Evolutionary conservation across 1,284 basidiomycete genomes (phyloP), one percentile per base, ranked within the genome.

Genomic region (Irpex sp.): DNA sequence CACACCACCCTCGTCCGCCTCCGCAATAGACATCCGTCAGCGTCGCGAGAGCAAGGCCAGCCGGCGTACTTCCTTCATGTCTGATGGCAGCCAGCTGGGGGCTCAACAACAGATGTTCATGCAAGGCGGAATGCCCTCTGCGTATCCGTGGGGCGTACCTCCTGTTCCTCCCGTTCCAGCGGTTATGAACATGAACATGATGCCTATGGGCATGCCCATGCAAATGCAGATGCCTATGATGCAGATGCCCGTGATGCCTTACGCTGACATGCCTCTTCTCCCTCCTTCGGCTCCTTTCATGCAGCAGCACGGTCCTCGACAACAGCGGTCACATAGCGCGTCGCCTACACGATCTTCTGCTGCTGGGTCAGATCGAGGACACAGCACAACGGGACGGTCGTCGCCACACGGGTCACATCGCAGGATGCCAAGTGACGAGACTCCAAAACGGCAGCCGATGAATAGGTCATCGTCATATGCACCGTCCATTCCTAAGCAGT

Each of bases 231-330:
- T 66, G 62, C 38, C 38, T 66, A 72, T 57, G 59, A 76, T 55
- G 66, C 74, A 59, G 15, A 65, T 69, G 63, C 62, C 56, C 21
- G 61, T 61, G 47, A 65, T 64, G 62, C 62, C 62, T n/a, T 63
- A 63, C 52, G 74, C 73, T 72, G 82, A 85, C 62, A 84, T 85
- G 82, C 87, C 89, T 9, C 77, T 91, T 9, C 78, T 91, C 40
- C 89, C 89, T n/a, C 89, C 89, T 1, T 80, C 84, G 1, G 83
- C 89, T 34, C 88, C 89, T 13, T 91, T 91, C 74, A 90, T 87
- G 76, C 84, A 84, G 65, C 81, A 85, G 59, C 78, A 75, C 49
- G 76, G 77, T 7, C 66, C 69, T 17, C 68, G 66, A 62, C 60
- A 62, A 49, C 60, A 64, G 58, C 72, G 72, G 38, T 72, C 72